Evolutionary conservation across 148 eudicot genomes (phyloP).

Genomic region (Pouteria glomerata): DNA sequence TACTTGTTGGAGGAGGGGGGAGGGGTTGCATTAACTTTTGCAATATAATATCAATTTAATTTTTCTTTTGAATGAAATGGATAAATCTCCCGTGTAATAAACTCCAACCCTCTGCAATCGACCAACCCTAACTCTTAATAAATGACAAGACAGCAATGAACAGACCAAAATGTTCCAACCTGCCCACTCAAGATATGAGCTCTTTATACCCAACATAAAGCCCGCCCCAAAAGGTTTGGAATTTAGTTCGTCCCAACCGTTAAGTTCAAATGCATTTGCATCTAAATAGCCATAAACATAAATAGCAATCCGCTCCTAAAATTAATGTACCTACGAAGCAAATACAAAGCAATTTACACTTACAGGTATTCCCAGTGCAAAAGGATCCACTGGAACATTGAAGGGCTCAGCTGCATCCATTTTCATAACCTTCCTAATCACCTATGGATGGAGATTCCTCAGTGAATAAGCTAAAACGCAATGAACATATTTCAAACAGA

Average conservation of each 20-base stretch:
- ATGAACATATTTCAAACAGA: background rate
- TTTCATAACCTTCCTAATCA: constrained; percentile 57
- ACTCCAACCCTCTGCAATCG: background rate
- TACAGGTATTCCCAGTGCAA: constrained; percentile 62
- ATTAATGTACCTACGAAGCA: background rate
- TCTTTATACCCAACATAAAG: constrained; percentile 1
- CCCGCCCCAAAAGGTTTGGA: background rate
- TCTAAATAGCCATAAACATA: background rate
- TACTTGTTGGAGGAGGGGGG: no score
- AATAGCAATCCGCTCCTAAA: background rate
- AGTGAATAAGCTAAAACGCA: background rate
- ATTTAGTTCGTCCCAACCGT: background rate
- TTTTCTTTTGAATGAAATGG: no score
- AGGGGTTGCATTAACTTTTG: background rate
- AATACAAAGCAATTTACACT: constrained; percentile 10
- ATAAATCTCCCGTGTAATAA: background rate
- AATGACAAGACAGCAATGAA: background rate
- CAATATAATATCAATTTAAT: background rate
- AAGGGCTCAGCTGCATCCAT: constrained; percentile 77
- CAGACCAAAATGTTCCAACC: background rate
- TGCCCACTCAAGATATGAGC: background rate
- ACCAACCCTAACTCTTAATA: background rate
- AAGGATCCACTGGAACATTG: constrained; percentile 64
- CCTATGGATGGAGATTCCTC: constrained; percentile 27
- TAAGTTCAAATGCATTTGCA: background rate